Evolutionary conservation across 1,139 yeast genomes (phyloP).

Genomic region (Yamadazyma diospyri): DNA sequence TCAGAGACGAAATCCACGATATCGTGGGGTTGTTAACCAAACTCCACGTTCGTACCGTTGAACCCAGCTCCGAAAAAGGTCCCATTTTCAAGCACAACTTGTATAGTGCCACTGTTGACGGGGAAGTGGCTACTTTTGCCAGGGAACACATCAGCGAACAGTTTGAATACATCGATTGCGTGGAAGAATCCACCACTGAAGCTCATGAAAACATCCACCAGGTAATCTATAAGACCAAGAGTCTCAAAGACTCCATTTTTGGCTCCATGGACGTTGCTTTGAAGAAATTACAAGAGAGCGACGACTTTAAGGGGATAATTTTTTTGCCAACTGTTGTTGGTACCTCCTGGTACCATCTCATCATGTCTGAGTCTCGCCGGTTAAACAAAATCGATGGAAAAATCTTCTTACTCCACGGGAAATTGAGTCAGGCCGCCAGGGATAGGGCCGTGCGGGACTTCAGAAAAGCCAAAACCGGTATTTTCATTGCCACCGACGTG

Average conservation of each 20-base stretch:
- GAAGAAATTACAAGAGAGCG: slow-evolving; percentile 15
- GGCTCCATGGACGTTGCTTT: slow-evolving; percentile 46
- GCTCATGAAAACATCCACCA: slow-evolving; percentile 80
- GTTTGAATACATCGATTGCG: slow-evolving; percentile 72
- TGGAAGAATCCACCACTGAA: slow-evolving; percentile 69
- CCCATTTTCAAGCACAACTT: slow-evolving; percentile 58
- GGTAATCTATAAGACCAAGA: slow-evolving; percentile 48
- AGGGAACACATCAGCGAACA: slow-evolving; percentile 57
- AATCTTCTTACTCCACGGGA: slow-evolving; percentile 55
- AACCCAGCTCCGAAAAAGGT: slow-evolving; percentile 17
- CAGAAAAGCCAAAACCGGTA: slow-evolving; percentile 46
- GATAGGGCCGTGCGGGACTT: slow-evolving; percentile 55
- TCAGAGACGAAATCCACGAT: slow-evolving; percentile 56
- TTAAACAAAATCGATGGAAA: slow-evolving; percentile 7
- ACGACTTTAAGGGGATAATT: slow-evolving; percentile 69
- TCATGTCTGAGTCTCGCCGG: slow-evolving; percentile 14
- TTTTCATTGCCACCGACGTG: slow-evolving; percentile 84
- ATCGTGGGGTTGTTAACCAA: slow-evolving; percentile 49
- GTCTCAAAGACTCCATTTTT: slow-evolving; percentile 47
- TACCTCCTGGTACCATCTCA: slow-evolving; percentile 45
- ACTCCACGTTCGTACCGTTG: slow-evolving; percentile 10
- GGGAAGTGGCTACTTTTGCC: slow-evolving; percentile 64
- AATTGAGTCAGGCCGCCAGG: slow-evolving; percentile 63
- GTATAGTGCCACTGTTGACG: slow-evolving; percentile 86
- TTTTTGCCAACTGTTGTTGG: slow-evolving; percentile 77